Evolutionary conservation across 106 monocot species (phyloP).

Genomic region (Vanilla planifolia): DNA sequence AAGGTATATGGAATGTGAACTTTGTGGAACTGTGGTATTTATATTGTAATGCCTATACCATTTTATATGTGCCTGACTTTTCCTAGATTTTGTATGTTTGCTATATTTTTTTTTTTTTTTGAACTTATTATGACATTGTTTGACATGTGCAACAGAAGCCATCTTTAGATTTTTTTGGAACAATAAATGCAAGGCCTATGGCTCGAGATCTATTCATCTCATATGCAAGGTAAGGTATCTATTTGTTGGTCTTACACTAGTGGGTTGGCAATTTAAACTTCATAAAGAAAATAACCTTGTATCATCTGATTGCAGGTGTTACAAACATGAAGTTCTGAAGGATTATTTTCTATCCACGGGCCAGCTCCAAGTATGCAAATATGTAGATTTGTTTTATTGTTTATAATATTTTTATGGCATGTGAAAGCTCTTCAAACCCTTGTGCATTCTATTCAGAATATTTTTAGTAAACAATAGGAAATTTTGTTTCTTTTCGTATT

Average conservation of each 20-base stretch:
- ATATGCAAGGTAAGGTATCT: constrained; percentile 64
- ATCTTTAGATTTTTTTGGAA: constrained; percentile 73
- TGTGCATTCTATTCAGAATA: too few species aligned
- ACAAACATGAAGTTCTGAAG: constrained; percentile 81
- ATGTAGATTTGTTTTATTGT: constrained; percentile 3
- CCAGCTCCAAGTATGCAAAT: constrained; percentile 63
- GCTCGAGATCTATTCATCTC: constrained; percentile 86
- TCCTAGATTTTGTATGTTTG: background rate
- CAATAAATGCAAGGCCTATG: constrained; percentile 80
- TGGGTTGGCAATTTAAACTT: background rate
- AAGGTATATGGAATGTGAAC: constrained; percentile 39
- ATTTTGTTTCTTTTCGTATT: too few species aligned
- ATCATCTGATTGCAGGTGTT: constrained; percentile 45
- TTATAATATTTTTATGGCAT: background rate
- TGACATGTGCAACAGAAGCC: constrained; percentile 38
- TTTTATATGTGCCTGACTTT: background rate
- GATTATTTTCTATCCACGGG: constrained; percentile 88
- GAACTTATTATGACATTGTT: background rate
- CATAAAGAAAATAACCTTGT: background rate
- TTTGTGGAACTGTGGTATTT: too few species aligned
- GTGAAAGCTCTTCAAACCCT: background rate
- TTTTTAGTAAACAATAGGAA: too few species aligned
- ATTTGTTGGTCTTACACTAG: background rate
- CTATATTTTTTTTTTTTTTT: background rate
- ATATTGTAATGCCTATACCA: background rate